Evolutionary conservation across 1,284 basidiomycete species (phyloP).

Genomic region (Taiwanofungus camphoratus): DNA sequence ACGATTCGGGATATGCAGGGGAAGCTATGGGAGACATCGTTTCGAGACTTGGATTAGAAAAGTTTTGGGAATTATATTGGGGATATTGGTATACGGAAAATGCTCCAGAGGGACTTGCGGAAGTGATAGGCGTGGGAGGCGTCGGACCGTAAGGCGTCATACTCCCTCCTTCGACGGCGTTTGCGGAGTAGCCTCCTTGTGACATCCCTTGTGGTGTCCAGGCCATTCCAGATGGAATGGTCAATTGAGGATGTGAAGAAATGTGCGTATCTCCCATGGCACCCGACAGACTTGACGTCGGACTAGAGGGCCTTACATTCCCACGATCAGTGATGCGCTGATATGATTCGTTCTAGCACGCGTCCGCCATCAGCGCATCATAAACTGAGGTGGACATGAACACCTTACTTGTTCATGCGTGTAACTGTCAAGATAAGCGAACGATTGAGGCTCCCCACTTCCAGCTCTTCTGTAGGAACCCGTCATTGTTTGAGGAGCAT

Average conservation of each 20-base stretch:
- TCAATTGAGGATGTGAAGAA: constrained; percentile 26
- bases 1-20: constrained; percentile 22
- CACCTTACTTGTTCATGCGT: constrained; percentile 18
- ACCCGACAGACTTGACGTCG: constrained; percentile 53
- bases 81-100: constrained; percentile 16
- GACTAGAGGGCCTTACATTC: constrained; percentile 9
- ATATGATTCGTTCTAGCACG: constrained; percentile 11
- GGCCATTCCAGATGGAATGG: constrained; percentile 30
- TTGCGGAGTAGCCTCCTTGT: constrained; percentile 10
- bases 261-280: constrained; percentile 53
- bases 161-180: constrained; percentile 12
- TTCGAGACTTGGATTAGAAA: constrained; percentile 19
- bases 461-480: constrained; percentile 20
- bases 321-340: constrained; percentile 11
- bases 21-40: constrained; percentile 14
- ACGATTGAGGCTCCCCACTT: constrained; percentile 25
- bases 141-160: constrained; percentile 10
- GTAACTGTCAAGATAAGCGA: constrained; percentile 19
- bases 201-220: constrained; percentile 17
- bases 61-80: constrained; percentile 21
- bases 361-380: neutral
- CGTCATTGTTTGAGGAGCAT: constrained; percentile 15
- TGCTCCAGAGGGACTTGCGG: constrained; percentile 17
- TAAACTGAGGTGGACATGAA: constrained; percentile 24
- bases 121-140: constrained; percentile 13